A percentile compares a stretch with the other conserved stretches of the same genome.
Conservation (phyloP, 2,329 filamentous ascomycete genomes). For the Aspergillus sp. region DNA sequence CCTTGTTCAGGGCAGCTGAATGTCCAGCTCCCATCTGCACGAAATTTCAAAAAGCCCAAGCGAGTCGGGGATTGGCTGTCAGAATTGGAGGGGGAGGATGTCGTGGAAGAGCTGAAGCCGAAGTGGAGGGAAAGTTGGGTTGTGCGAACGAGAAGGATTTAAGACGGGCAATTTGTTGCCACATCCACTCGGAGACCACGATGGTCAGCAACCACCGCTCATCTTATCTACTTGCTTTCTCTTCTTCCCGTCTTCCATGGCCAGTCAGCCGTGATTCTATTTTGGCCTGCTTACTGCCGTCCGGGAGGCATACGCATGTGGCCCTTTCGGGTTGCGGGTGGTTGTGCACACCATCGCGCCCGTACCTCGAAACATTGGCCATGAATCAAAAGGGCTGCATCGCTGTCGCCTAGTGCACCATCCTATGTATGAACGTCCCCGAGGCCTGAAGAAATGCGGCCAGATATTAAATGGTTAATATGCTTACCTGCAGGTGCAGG, state of each 20-base stretch:
- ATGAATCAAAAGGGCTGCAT: not conserved
- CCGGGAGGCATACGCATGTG: not conserved
- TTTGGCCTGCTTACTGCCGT: not conserved
- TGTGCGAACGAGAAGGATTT: conserved; percentile 8
- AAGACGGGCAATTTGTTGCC: conserved; percentile 6
- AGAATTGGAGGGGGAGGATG: not conserved
- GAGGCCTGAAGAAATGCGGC: conserved; percentile 4
- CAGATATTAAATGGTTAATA: not conserved
- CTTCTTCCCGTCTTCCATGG: not conserved
- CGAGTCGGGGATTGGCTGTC: not conserved
- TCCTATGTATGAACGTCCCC: too few relatives aligned
- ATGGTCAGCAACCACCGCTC: not conserved
- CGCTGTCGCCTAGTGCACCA: not conserved
- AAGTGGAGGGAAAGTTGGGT: conserved; percentile 3
- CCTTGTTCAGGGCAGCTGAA: conserved; percentile 17
- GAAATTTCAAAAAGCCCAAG: not conserved
- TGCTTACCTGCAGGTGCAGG: not conserved
- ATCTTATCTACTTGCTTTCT: not conserved
- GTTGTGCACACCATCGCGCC: not conserved
- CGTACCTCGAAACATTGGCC: not conserved
- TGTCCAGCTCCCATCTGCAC: conserved; percentile 2
- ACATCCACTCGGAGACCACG: not conserved
- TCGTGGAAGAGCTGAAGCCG: conserved; percentile 8
- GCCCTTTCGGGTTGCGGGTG: not conserved
- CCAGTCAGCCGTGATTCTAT: not conserved